Percentiles rank a stretch among this genome's conserved stretches.
phyloP scores from a whole-genome alignment of 805 yeast species.

The Lipomyces kockii region DNA sequence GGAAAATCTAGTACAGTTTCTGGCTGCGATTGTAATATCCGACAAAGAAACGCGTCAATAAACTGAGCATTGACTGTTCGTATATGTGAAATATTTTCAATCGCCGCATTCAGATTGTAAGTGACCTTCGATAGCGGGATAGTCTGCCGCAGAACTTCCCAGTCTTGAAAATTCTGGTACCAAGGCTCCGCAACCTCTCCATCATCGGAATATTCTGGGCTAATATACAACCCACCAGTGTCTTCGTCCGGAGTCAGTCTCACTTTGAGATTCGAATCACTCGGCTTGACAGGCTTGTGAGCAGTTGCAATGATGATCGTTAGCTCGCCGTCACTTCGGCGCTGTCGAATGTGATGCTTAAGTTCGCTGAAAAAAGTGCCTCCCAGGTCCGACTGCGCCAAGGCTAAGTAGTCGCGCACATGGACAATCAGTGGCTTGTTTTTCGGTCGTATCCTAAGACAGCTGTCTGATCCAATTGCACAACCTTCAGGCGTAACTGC shows the following conservation, averaged over 20 bases:
- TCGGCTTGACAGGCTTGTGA: conserved; percentile 4
- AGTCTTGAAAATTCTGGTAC: conserved; percentile 1
- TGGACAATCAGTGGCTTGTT: conserved; percentile 25
- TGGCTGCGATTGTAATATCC: conserved; percentile 7
- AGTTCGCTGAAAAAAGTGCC: conserved; percentile 24
- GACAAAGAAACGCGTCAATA: conserved; percentile 23
- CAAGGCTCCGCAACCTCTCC: background rate
- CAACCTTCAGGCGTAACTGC: background rate
- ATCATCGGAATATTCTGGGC: background rate
- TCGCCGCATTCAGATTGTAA: conserved; percentile 14
- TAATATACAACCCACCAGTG: background rate
- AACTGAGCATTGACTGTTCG: conserved; percentile 23
- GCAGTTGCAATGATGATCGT: conserved; percentile 26
- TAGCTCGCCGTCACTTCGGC: conserved; percentile 17
- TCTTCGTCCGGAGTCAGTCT: background rate
- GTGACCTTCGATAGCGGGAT: conserved; percentile 22
- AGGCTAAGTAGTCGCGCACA: conserved; percentile 19
- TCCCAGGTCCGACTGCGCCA: conserved; percentile 21
- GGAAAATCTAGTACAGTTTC: conserved; percentile 19
- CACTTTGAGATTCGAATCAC: background rate
- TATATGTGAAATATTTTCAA: conserved; percentile 13
- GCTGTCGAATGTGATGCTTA: conserved; percentile 19
- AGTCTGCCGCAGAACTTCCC: conserved; percentile 8
- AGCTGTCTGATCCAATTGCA: background rate
- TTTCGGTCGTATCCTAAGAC: background rate